Base-by-base conservation (phyloP, 225 moss, liverwort and hornwort genomes). In the Bryoerythrophyllum caledonicum region DNA sequence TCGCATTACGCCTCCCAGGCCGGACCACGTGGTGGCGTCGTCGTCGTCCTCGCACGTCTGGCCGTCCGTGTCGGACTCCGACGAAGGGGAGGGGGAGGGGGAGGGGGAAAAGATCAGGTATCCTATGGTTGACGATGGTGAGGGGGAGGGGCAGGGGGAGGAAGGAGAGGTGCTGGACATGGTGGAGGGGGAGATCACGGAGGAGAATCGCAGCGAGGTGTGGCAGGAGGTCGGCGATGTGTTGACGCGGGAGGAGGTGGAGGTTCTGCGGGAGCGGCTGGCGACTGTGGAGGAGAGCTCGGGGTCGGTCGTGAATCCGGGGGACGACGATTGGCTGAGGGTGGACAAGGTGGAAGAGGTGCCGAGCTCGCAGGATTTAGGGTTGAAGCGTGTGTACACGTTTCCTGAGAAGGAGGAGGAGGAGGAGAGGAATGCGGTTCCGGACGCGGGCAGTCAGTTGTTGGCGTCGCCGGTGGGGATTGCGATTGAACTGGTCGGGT, bases 391-490 rank as follows among this genome's bases (percentile, higher is more conserved):
- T 55, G 93, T 88, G 51, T 93, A 89, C 68, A 82, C 53, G 32
- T 85, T 85, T 60, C 91, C 89, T 4, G 75, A 71, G 20, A 73
- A 59, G 32, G 75, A 71, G 20, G 73, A 59, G 32, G 89, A 85
- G 38, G 84, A 65, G 7, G 90, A 82, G 74, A 9, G 63, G 65
- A 25, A 14, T 40, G 40, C 11, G 24, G 15, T 24, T 58, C 75
- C 85, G 55, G 90, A 84, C 60, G 67, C 61, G 28, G 73, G 82
- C 34, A 82, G 79, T 59, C 86, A 88, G 71, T 30, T 92, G 61
- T 79, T 95, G 54, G 52, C 81, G 24, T 78, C 86, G 81, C 97
- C 97, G 25, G 93, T 88, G 3, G 93, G 87, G 30, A 56, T 93
- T 63, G 78, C 84, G 14, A 82, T 99, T 37, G 86, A 79, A 72